Percentiles rank a stretch among this genome's conserved stretches.
Conservation (phyloP, 2,329 filamentous ascomycete genomes). For the Pochonia chlamydosporia region DNA sequence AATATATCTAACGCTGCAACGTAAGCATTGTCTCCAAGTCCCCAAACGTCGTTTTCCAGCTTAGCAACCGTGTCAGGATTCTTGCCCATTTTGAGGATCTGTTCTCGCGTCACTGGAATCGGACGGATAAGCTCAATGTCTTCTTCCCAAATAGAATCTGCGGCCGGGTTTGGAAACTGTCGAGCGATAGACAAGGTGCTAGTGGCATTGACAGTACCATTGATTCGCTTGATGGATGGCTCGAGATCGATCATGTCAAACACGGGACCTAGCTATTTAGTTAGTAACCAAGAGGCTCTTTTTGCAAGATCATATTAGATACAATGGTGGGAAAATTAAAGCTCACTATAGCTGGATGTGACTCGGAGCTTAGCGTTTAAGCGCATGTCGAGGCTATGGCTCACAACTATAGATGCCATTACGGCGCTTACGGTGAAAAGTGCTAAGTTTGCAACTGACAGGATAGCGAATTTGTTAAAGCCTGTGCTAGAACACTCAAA, state of each 20-base stretch:
- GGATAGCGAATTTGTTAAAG: too few species aligned
- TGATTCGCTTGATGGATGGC: neutral
- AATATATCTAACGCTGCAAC: neutral
- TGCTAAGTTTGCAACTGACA: too few species aligned
- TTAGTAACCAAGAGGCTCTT: too few species aligned
- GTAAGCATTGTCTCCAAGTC: slow-evolving; percentile 4
- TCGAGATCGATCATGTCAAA: slow-evolving; percentile 4
- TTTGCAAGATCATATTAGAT: too few species aligned
- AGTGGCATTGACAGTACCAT: neutral
- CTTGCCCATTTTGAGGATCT: slow-evolving; percentile 3
- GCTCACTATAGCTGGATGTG: slow-evolving; percentile 1
- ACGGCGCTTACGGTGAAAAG: too few species aligned
- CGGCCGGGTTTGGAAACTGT: neutral
- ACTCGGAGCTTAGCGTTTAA: neutral
- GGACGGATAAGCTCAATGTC: neutral
- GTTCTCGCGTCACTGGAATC: neutral
- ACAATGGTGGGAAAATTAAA: too few species aligned
- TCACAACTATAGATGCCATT: too few species aligned
- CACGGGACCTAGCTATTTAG: too few species aligned
- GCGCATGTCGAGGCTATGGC: too few species aligned
- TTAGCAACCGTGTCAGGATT: slow-evolving; percentile 5
- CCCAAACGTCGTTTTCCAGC: slow-evolving; percentile 1
- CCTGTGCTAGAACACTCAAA: too few species aligned
- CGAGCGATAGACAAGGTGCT: slow-evolving; percentile 1
- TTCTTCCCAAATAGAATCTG: neutral